These are phyloP conservation scores for Dissophora ornata DNA, from an alignment of 192 early-diverging fungal species.

Conservation along the genomic window DNA sequence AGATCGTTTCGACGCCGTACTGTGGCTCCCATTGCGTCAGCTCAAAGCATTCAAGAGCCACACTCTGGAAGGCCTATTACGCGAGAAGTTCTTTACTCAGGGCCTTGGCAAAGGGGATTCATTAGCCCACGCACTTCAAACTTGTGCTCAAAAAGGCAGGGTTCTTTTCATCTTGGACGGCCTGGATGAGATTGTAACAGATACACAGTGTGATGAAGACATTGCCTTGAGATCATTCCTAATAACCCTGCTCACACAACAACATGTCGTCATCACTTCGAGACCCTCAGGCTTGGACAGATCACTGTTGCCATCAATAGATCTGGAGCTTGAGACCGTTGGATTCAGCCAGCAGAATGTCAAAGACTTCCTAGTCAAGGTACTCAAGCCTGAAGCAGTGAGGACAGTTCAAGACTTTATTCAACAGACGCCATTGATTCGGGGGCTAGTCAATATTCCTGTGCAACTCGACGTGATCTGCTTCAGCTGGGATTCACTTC, in stretches of 20 bases:
- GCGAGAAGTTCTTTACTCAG: background rate
- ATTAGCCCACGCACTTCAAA: background rate
- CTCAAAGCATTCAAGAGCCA: background rate
- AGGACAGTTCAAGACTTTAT: conserved; percentile 21
- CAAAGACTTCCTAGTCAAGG: conserved; percentile 1
- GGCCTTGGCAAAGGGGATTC: background rate
- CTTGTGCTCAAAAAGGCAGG: background rate
- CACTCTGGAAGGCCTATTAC: background rate
- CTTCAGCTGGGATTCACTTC: conserved; percentile 27
- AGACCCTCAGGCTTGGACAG: conserved; percentile 13
- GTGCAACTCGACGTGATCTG: conserved; percentile 34
- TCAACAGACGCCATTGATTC: conserved; percentile 15
- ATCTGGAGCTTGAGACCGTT: conserved; percentile 19
- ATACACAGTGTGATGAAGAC: background rate
- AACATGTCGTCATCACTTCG: conserved; percentile 23
- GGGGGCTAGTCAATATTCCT: conserved; percentile 23
- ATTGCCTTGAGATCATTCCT: background rate
- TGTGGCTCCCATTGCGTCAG: conserved; percentile 30
- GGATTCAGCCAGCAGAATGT: conserved; percentile 17
- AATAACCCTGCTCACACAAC: background rate
- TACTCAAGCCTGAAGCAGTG: background rate
- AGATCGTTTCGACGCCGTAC: conserved; percentile 14
- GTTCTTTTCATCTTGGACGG: conserved; percentile 30
- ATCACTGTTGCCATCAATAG: background rate
- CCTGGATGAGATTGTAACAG: conserved; percentile 12